Evolutionary conservation across 2,329 filamentous ascomycete species (phyloP), one percentile per base, ranked within the genome.

Genomic region (Uncinocarpus reesii): DNA sequence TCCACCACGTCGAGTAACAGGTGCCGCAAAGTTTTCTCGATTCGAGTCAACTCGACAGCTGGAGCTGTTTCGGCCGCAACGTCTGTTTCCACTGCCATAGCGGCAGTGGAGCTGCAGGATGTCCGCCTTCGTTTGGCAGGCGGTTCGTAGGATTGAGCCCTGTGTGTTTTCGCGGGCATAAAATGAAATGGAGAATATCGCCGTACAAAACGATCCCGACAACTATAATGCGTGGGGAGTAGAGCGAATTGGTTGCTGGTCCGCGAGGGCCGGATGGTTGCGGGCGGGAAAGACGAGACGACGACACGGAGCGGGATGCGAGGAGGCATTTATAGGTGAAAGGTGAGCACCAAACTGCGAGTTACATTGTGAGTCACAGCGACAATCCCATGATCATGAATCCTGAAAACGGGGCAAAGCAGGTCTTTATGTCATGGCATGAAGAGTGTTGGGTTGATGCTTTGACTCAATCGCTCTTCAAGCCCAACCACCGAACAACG

Each of bases 1-100:
- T 74, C 65, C 20, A 85, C 86, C n/a, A 88, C 84, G 61, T 93
- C 86, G 15, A 95, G 73, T 16, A 96, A 76, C 10, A 95, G 75
- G n/a, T 70, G 66, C 52, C 83, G 81, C 32, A 95, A 74, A 54
- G 81, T 82, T 34, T 74, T 68, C 66, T 96, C 90, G 48, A 79
- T 75, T 4, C 77, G 69, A 10, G 78, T 88, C 52, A 95, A 78
- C 35, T 71, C 62, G 26, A 83, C 70, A n/a, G 50, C 58, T 11
- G 62, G 62, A 28, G 15, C 15, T 7, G 15, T 11, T 35, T 42
- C 23, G 13, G 49, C 29, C 37, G 46, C 42, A 35, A 52, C 51
- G n/a, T 41, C 46, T n/a, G 10, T 32, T 34, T 36, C 40, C 16
- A 49, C 31, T n/a, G 44, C 35, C 63, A 7, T 3, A 8, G 28